A percentile compares a stretch with the other conserved stretches of the same genome.
phyloP scores from a whole-genome alignment of 73 alveolate species.

The Blepharisma stoltei region DNA sequence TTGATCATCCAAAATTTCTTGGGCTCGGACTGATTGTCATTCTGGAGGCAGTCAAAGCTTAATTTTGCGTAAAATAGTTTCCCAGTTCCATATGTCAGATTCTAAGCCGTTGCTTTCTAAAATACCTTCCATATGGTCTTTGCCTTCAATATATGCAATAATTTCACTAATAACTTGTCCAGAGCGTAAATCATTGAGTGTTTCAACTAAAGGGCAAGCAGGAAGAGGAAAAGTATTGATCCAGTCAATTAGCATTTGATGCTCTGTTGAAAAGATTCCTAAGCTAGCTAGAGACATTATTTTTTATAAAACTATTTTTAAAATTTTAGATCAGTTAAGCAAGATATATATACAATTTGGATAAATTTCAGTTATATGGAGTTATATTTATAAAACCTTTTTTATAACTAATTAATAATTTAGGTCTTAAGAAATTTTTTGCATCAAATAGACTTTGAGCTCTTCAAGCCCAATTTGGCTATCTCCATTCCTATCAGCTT shows the following conservation, averaged over 20 bases:
- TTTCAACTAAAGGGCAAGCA: neutral
- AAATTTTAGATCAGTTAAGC: no score
- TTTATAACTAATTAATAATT: no score
- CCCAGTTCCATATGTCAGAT: conserved; percentile 25
- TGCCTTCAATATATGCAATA: neutral
- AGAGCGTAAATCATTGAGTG: conserved; percentile 10
- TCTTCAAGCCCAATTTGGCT: neutral
- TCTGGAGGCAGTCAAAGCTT: neutral
- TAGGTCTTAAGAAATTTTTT: no score
- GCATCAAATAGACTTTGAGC: neutral
- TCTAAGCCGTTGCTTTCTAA: neutral
- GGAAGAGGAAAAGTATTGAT: neutral
- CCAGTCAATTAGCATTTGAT: neutral
- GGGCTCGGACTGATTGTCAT: neutral
- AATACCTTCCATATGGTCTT: conserved; percentile 7
- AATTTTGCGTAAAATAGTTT: neutral
- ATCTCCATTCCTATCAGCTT: conserved; percentile 18
- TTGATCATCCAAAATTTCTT: neutral
- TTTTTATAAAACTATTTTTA: no score
- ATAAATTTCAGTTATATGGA: no score
- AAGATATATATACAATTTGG: no score
- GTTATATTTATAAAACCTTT: no score
- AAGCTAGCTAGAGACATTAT: no score
- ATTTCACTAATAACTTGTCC: neutral
- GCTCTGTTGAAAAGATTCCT: neutral